Evolutionary conservation across 1,284 basidiomycete species (phyloP).

Genomic region (Marasmius oreades): DNA sequence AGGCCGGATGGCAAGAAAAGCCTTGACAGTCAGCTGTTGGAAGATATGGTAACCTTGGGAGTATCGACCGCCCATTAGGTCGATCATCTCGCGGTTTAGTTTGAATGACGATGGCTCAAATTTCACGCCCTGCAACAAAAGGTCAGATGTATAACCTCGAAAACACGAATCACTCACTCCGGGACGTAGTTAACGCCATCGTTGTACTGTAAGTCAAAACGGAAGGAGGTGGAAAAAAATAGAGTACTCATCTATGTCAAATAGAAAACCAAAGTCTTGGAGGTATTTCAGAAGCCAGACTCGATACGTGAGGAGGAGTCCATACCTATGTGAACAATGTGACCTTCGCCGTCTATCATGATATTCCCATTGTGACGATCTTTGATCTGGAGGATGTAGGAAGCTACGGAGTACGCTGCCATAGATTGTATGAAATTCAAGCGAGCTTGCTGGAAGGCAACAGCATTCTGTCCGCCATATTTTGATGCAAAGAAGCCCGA

Average conservation of each 20-base stretch:
- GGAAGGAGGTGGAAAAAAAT: constrained; percentile 6
- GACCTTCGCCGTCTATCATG: constrained; percentile 97
- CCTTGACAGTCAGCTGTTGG: constrained; percentile 92
- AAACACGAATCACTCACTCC: constrained; percentile 46
- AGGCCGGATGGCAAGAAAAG: constrained; percentile 92
- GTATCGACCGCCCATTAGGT: constrained; percentile 93
- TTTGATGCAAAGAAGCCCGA: constrained; percentile 93
- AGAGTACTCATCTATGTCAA: constrained; percentile 89
- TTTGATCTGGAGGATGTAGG: constrained; percentile 97
- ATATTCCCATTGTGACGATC: constrained; percentile 99
- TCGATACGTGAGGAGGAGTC: constrained; percentile 9
- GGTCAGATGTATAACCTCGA: constrained; percentile 6
- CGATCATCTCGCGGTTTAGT: constrained; percentile 96
- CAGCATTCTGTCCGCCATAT: constrained; percentile 87
- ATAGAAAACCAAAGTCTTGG: constrained; percentile 95
- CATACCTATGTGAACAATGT: constrained; percentile 91
- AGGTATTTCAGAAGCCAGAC: constrained; percentile 8
- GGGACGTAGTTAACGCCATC: constrained; percentile 44
- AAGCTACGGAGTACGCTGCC: constrained; percentile 99
- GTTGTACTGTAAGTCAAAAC: constrained; percentile 22
- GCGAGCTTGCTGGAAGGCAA: constrained; percentile 90
- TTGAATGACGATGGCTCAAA: constrained; percentile 98
- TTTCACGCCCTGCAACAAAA: constrained; percentile 76
- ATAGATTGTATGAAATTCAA: constrained; percentile 98
- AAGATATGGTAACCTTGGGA: constrained; percentile 94